Base-by-base conservation (phyloP, 83 land plant genomes). In the Isoetes engelmannii region DNA sequence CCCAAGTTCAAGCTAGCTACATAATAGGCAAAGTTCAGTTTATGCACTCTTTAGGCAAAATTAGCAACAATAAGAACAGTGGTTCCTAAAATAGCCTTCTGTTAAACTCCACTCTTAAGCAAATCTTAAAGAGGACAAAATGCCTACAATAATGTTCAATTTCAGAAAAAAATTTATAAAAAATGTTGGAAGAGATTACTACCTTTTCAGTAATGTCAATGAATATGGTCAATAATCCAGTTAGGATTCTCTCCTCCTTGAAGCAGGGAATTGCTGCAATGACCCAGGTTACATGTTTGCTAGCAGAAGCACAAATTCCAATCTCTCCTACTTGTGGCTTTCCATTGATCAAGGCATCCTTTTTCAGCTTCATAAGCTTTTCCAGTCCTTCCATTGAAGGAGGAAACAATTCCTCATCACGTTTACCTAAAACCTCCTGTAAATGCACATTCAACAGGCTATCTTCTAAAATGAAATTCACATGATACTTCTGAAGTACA, bases 171-270 rank as follows among this genome's bases (percentile, higher is more conserved):
- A 10, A 44, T 44, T 28, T 28, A 7, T 17, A 28, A 8, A 9
- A 64, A 41, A 41, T 8, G 10, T 8, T 43, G 43, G 55, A 37
- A 2, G 17, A 63, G 9, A 41, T 8, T 48, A 64, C 37, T 21
- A 70, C 72, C 65, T 70, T 48, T 37, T 70, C 72, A 6, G 72
- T 70, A 42, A 73, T 66, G 45, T 73, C 56, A 46, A 73, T 50
- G 49, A 53, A 48, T 7, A 60, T 64, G 44, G 72, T 73, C 47
- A 64, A 56, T 41, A 73, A 28, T 8, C 75, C 75, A 13, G 57
- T 20, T 28, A 65, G 67, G 41, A 19, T 60, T 41, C 53, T 60
- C 19, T 21, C 28, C 57, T 41, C 37, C 50, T 44, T 49, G 15
- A 67, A 41, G 17, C 61, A 53, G 6, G 75, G 75, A 3, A 51